Evolutionary conservation across 1,284 basidiomycete genomes (phyloP).

Genomic region (Sutorius eximius): DNA sequence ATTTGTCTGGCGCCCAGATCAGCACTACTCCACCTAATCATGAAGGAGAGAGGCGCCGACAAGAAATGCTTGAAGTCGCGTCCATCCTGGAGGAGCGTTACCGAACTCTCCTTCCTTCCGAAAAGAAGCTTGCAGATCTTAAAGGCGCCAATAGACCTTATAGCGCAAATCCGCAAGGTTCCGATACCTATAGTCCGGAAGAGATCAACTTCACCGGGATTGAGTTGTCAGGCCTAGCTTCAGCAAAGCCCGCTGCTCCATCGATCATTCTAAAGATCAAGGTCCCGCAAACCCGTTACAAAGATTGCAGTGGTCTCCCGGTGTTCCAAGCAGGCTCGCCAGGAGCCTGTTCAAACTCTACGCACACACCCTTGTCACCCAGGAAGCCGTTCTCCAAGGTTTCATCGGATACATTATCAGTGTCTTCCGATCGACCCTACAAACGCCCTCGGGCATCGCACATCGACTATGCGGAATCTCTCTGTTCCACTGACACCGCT

Average conservation of each 20-base stretch:
- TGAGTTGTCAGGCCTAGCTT: conserved; percentile 11
- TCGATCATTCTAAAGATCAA: conserved; percentile 36
- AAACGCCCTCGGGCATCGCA: conserved; percentile 26
- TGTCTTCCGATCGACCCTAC: conserved; percentile 29
- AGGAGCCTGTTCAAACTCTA: conserved; percentile 12
- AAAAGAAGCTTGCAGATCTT: conserved; percentile 41
- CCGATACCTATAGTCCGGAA: conserved; percentile 19
- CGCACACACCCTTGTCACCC: conserved; percentile 18
- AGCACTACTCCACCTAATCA: conserved; percentile 43
- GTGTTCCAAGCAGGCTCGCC: conserved; percentile 21
- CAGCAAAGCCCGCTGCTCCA: conserved; percentile 23
- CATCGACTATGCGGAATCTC: conserved; percentile 25
- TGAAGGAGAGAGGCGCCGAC: conserved; percentile 69
- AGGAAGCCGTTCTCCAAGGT: conserved; percentile 33
- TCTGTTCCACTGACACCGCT: conserved; percentile 18
- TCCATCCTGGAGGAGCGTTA: conserved; percentile 67
- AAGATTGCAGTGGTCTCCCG: conserved; percentile 13
- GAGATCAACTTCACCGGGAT: conserved; percentile 13
- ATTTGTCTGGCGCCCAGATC: conserved; percentile 36
- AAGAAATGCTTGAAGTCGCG: conserved; percentile 71
- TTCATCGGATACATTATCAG: conserved; percentile 33
- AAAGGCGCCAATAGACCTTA: conserved; percentile 20
- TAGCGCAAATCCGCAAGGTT: conserved; percentile 12
- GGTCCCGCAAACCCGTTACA: conserved; percentile 30
- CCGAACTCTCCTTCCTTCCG: conserved; percentile 65